Percentiles rank a stretch among this genome's conserved stretches.
phyloP scores from a whole-genome alignment of 2,329 filamentous ascomycete species.

The Apiospora phragmitis region DNA sequence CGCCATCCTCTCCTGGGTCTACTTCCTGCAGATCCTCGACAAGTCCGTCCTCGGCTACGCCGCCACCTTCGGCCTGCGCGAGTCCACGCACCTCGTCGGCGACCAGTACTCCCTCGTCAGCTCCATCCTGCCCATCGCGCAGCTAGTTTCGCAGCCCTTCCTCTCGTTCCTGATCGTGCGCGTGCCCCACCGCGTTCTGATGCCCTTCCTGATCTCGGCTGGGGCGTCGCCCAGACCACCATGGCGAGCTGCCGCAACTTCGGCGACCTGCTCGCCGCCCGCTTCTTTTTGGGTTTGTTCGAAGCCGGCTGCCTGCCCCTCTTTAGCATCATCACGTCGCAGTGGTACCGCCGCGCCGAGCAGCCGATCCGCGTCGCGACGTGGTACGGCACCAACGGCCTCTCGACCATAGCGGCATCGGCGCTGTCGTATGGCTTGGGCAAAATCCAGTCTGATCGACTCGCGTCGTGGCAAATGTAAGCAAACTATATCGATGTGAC shows the following conservation, averaged over 20 bases:
- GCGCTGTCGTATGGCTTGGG: constrained; percentile 48
- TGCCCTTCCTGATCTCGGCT: constrained; percentile 27
- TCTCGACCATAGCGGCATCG: constrained; percentile 50
- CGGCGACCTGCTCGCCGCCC: constrained; percentile 44
- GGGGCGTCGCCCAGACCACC: constrained; percentile 50
- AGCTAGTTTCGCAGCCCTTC: constrained; percentile 15
- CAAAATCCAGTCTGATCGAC: constrained; percentile 41
- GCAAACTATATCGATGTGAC: not conserved
- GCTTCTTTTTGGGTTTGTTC: constrained; percentile 51
- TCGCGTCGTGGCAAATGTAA: constrained; percentile 42
- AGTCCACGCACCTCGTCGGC: constrained; percentile 24
- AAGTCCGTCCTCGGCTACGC: constrained; percentile 43
- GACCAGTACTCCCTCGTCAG: constrained; percentile 28
- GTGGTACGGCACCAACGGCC: constrained; percentile 61
- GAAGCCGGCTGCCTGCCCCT: constrained; percentile 56
- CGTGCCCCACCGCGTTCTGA: not conserved
- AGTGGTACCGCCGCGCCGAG: constrained; percentile 64
- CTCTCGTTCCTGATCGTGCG: not conserved
- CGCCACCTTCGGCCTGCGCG: constrained; percentile 26
- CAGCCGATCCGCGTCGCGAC: constrained; percentile 63
- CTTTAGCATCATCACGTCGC: constrained; percentile 58
- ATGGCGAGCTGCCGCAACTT: constrained; percentile 49
- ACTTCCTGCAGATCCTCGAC: constrained; percentile 60
- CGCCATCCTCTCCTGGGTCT: constrained; percentile 55
- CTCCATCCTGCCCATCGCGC: constrained; percentile 25